These are phyloP conservation scores for Schizonepeta tenuifolia DNA, from an alignment of 257 asterid genomes.

Conservation along the genomic window DNA sequence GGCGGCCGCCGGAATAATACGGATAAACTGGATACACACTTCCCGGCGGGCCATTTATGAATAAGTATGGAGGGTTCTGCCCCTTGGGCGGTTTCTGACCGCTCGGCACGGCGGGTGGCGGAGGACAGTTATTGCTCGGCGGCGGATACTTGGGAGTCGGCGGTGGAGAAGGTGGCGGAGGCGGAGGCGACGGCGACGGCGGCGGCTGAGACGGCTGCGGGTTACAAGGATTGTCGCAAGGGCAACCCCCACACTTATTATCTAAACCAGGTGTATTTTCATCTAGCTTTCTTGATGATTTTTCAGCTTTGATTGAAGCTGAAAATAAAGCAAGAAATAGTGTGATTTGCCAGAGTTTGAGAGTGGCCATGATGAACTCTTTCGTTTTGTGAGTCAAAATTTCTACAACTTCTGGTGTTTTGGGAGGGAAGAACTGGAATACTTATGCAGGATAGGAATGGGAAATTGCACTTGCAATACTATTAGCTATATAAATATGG, in stretches of 20 bases:
- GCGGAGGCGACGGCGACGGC: conserved; percentile 37
- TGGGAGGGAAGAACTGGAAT: conserved; percentile 4
- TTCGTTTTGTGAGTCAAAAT: not conserved
- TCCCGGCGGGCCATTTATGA: conserved; percentile 78
- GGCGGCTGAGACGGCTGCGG: conserved; percentile 45
- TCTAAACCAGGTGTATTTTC: conserved; percentile 46
- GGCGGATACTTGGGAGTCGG: conserved; percentile 37
- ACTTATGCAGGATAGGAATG: not conserved
- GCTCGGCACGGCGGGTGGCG: conserved; percentile 58
- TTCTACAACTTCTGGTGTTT: not conserved
- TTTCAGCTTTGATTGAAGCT: conserved; percentile 25
- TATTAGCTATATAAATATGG: conserved; percentile 25
- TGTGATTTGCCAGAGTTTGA: conserved; percentile 29
- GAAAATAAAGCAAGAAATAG: conserved; percentile 25
- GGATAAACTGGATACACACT: conserved; percentile 54
- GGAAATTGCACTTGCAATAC: not conserved
- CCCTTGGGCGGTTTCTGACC: conserved; percentile 42
- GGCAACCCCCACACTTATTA: conserved; percentile 77
- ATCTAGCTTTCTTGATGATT: conserved; percentile 42
- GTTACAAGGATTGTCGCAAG: conserved; percentile 67
- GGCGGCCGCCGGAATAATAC: conserved; percentile 36
- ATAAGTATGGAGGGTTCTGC: conserved; percentile 52
- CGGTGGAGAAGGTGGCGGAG: conserved; percentile 40
- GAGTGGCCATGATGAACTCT: conserved; percentile 32
- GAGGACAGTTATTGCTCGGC: conserved; percentile 57